A percentile compares a stretch with the other conserved stretches of the same genome.
phyloP scores from a whole-genome alignment of 192 early-diverging fungal genomes.

The Phycomyces blakesleeanus region DNA sequence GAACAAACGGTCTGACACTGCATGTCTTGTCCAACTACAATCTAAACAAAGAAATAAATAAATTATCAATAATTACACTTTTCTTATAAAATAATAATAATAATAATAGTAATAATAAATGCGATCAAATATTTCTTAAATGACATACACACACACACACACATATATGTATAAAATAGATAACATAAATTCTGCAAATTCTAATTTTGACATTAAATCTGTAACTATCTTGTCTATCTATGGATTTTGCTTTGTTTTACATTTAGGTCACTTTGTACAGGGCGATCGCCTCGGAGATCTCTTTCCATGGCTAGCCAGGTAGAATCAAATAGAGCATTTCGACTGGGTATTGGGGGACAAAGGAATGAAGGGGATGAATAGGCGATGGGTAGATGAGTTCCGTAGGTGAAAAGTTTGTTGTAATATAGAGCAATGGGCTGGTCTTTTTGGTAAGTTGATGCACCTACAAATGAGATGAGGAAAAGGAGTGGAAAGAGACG shows the following conservation, averaged over 20 bases:
- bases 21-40: conserved; percentile 10
- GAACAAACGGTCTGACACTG: conserved; percentile 24
- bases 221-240: no score
- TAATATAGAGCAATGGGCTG: conserved; percentile 59
- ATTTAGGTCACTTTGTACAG: conserved; percentile 34
- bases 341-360: conserved; percentile 42
- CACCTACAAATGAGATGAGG: conserved; percentile 4
- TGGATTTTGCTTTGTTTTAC: conserved; percentile 7
- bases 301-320: conserved; percentile 56
- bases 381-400: conserved; percentile 60
- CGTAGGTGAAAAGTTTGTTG: conserved; percentile 68
- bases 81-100: no score
- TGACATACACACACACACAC: no score
- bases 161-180: no score
- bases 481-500: conserved; percentile 1
- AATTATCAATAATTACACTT: no score
- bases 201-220: no score
- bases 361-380: conserved; percentile 64
- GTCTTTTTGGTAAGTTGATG: conserved; percentile 28
- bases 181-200: no score
- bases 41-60: conserved; percentile 1
- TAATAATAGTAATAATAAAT: no score
- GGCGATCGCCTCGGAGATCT: conserved; percentile 70
- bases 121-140: no score
- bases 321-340: not conserved